Conservation (phyloP, 345 rosid genomes). For the Rhizophora apiculata region DNA sequence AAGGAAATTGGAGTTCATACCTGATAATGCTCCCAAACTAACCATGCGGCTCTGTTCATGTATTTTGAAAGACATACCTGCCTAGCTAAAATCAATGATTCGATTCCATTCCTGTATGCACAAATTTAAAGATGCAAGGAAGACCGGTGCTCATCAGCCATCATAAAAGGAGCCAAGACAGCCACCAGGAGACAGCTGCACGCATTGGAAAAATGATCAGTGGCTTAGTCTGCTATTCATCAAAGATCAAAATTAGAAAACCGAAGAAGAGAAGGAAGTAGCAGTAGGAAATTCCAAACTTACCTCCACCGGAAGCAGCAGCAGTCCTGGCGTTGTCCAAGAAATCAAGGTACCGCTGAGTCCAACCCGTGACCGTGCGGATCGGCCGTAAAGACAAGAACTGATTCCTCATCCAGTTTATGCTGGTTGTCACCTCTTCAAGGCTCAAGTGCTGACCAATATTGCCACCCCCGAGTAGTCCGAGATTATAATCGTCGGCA, state of each 20-base stretch:
- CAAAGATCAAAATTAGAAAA: not conserved
- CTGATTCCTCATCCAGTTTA: slow-evolving; percentile 31
- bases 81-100: not conserved
- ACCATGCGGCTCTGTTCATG: too few species aligned
- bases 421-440: slow-evolving; percentile 22
- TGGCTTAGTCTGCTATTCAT: not conserved
- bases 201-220: not conserved
- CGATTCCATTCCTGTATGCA: not conserved
- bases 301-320: slow-evolving; percentile 22
- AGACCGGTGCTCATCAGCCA: not conserved
- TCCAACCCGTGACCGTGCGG: slow-evolving; percentile 38
- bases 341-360: slow-evolving; percentile 15
- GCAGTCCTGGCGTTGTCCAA: slow-evolving; percentile 13
- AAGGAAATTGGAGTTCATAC: too few species aligned
- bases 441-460: slow-evolving; percentile 9
- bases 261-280: slow-evolving; percentile 8
- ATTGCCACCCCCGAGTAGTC: slow-evolving; percentile 13
- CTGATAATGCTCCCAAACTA: too few species aligned
- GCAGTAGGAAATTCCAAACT: slow-evolving; percentile 15
- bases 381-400: slow-evolving; percentile 33
- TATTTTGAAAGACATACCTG: slow-evolving; percentile 11
- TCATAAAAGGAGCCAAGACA: slow-evolving; percentile 33
- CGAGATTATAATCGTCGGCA: not conserved
- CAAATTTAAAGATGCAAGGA: not conserved
- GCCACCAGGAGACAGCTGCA: slow-evolving; percentile 45